Percentiles rank a stretch among this genome's conserved stretches.
These are phyloP conservation scores for Biscutella laevigata DNA, from an alignment of 441 rosid species.

Conservation along the genomic window DNA sequence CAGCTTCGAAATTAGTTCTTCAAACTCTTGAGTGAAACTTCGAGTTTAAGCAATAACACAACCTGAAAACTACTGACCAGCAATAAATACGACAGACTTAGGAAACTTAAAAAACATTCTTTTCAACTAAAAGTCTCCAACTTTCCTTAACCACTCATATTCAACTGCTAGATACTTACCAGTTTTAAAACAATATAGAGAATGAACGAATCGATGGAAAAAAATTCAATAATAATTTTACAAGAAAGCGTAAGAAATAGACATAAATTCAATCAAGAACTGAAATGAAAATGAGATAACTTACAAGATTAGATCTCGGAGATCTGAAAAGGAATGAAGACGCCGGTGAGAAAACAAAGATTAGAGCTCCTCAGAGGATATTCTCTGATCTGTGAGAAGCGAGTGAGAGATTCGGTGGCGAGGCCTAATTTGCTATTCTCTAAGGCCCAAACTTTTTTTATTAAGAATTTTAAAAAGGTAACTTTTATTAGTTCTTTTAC, in stretches of 20 bases:
- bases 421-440: not conserved
- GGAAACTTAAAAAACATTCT: too few species aligned
- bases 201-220: not conserved
- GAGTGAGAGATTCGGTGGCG: not conserved
- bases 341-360: not conserved
- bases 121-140: not conserved
- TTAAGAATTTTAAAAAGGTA: not conserved
- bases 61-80: not conserved
- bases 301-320: not conserved
- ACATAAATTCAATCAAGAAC: not conserved
- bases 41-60: not conserved
- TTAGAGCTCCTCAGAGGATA: not conserved
- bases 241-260: not conserved
- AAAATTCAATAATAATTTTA: not conserved
- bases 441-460: not conserved
- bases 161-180: too few species aligned
- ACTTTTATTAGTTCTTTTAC: not conserved
- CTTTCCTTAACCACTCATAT: not conserved
- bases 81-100: not conserved
- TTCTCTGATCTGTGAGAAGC: slow-evolving; percentile 9
- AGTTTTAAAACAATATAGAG: too few species aligned
- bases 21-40: not conserved
- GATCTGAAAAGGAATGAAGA: not conserved
- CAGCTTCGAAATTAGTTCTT: not conserved
- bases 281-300: not conserved